These are phyloP conservation scores for Pleurotus cornucopiae DNA, from an alignment of 768 basidiomycete species.

Conservation along the genomic window DNA sequence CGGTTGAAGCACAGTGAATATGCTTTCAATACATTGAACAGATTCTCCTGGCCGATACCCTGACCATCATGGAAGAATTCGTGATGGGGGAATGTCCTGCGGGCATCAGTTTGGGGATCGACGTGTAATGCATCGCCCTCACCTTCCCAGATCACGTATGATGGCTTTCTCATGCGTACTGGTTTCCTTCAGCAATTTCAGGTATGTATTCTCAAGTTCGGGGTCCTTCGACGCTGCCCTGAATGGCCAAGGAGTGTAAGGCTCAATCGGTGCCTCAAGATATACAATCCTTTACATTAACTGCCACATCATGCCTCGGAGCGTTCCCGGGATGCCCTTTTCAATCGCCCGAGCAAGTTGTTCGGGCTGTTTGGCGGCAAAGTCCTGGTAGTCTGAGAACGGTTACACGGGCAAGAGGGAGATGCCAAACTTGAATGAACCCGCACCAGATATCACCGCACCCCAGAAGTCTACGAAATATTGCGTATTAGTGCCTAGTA, in stretches of 20 bases:
- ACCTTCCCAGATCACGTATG: conserved; percentile 86
- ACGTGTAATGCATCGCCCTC: conserved; percentile 14
- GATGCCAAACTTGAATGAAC: neutral
- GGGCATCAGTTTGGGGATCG: conserved; percentile 8
- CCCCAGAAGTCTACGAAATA: conserved; percentile 84
- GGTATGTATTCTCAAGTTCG: conserved; percentile 79
- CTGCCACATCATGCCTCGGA: conserved; percentile 96
- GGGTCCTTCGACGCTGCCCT: conserved; percentile 94
- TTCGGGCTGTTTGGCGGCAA: conserved; percentile 75
- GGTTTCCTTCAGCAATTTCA: conserved; percentile 73
- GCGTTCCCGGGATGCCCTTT: conserved; percentile 79
- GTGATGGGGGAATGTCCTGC: conserved; percentile 93
- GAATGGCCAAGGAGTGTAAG: conserved; percentile 13
- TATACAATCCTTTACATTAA: conserved; percentile 59
- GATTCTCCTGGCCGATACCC: conserved; percentile 93
- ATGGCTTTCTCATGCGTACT: conserved; percentile 95
- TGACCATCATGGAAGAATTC: conserved; percentile 93
- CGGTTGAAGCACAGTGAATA: conserved; percentile 74
- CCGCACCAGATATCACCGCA: conserved; percentile 77
- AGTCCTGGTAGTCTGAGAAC: conserved; percentile 75
- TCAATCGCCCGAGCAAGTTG: conserved; percentile 88
- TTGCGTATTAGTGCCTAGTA: conserved; percentile 1
- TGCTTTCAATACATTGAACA: conserved; percentile 97
- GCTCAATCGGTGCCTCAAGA: conserved; percentile 1
- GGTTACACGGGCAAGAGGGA: conserved; percentile 3